phyloP scores from a whole-genome alignment of 1,284 basidiomycete genomes.

The Mycosarcoma maydis region DNA sequence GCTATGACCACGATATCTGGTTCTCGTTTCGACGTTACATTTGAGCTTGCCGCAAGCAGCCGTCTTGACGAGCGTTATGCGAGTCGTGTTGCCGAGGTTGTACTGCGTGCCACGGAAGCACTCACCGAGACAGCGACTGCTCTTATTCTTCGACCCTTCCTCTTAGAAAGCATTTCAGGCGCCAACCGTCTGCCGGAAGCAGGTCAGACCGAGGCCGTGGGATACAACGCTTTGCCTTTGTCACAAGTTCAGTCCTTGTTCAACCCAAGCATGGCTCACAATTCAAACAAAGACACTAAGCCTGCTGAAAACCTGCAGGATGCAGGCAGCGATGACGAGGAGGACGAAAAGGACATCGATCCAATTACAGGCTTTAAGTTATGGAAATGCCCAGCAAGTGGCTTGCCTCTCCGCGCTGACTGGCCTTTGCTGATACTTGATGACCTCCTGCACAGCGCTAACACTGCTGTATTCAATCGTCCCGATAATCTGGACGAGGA shows the following conservation, averaged over 20 bases:
- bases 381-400: constrained; percentile 66
- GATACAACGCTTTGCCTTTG: constrained; percentile 7
- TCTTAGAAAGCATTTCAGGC: constrained; percentile 20
- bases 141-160: constrained; percentile 15
- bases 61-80: constrained; percentile 24
- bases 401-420: constrained; percentile 77
- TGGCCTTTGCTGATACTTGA: constrained; percentile 81
- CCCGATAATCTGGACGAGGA: constrained; percentile 77
- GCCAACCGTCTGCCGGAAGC: constrained; percentile 13
- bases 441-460: constrained; percentile 74
- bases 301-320: constrained; percentile 52
- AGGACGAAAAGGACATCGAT: constrained; percentile 42
- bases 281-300: neutral
- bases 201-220: neutral
- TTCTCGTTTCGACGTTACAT: constrained; percentile 8
- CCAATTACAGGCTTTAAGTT: constrained; percentile 66
- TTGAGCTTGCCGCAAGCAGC: constrained; percentile 23
- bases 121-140: constrained; percentile 4
- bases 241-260: constrained; percentile 22
- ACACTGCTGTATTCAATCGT: constrained; percentile 68
- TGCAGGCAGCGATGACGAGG: constrained; percentile 47
- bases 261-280: constrained; percentile 10
- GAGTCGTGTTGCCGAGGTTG: constrained; percentile 15
- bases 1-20: neutral
- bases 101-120: constrained; percentile 3